Conservation (phyloP, 2,329 filamentous ascomycete species). For the Calonectria fujianensis region DNA sequence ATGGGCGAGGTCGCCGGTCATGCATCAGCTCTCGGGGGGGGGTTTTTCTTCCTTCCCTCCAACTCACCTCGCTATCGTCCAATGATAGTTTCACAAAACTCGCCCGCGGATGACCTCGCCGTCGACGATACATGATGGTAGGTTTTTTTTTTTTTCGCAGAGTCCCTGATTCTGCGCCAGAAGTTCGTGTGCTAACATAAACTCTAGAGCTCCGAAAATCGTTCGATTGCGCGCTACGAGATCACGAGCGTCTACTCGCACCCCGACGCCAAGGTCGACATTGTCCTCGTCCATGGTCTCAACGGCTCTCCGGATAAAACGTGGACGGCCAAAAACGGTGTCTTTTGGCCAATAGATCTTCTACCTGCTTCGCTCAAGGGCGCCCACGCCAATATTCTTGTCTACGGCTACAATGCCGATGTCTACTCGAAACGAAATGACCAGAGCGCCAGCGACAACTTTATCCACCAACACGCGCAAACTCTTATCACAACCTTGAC, state of each 20-base stretch:
- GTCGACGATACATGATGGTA: slow-evolving; percentile 53
- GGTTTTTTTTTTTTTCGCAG: slow-evolving; percentile 27
- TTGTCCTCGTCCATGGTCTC: slow-evolving; percentile 82
- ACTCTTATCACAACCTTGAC: slow-evolving; percentile 78
- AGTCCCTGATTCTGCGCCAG: not conserved
- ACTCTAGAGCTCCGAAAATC: slow-evolving; percentile 62
- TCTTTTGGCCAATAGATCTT: slow-evolving; percentile 83
- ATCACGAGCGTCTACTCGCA: slow-evolving; percentile 76
- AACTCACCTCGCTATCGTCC: slow-evolving; percentile 25
- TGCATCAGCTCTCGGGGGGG: not conserved
- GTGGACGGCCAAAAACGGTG: slow-evolving; percentile 74
- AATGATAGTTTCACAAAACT: slow-evolving; percentile 42
- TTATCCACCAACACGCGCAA: slow-evolving; percentile 82
- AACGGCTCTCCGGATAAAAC: slow-evolving; percentile 80
- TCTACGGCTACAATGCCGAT: slow-evolving; percentile 85
- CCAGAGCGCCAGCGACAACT: slow-evolving; percentile 78
- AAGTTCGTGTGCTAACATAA: slow-evolving; percentile 16
- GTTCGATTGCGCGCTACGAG: slow-evolving; percentile 69
- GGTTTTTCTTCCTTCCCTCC: not conserved
- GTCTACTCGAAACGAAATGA: slow-evolving; percentile 69
- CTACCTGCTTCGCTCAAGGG: slow-evolving; percentile 76
- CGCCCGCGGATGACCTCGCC: slow-evolving; percentile 35
- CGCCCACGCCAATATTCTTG: slow-evolving; percentile 78
- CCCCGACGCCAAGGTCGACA: slow-evolving; percentile 75
- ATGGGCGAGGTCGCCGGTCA: slow-evolving; percentile 20